Evolutionary conservation across 495 filamentous ascomycete species (phyloP), one percentile per base, ranked within the genome.

Genomic region (Cairneyella variabilis): DNA sequence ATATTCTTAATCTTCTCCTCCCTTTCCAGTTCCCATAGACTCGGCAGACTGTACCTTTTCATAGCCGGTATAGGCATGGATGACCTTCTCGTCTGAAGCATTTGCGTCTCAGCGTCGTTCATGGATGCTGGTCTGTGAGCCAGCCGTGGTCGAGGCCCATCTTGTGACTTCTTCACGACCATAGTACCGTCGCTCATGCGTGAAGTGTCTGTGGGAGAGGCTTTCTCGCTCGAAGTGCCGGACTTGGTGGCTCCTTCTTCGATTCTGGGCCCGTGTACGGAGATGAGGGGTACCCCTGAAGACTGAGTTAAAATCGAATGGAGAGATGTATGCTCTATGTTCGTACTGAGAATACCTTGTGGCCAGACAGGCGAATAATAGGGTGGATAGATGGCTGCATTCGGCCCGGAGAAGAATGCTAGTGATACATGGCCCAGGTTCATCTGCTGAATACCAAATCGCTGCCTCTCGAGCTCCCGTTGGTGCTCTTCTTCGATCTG

Each of bases 401-500:
- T n/a, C n/a, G n/a, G n/a, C n/a, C n/a, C n/a, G n/a, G n/a, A n/a
- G n/a, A n/a, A n/a, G n/a, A n/a, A n/a, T n/a, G n/a, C n/a, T n/a
- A n/a, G n/a, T n/a, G n/a, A n/a, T n/a, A n/a, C n/a, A n/a, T n/a
- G n/a, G n/a, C n/a, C n/a, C 30, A 8, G 30, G 30, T 8, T 34
- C 8, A 8, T 34, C 14, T 8, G 37, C 11, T 5, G 37, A 40
- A 16, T 7, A 7, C 6, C 5, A 16, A 12, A 40, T 40, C 17
- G 37, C 17, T 40, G 37, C 9, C 17, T 17, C 21, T 39, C 16
- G 9, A n/a, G n/a, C 32, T 43, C 26, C n/a, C 38, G 38, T 27
- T 34, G 23, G 20, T 46, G 27, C 34, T 53, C 55, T 25, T 65
- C 59, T 17, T 67, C 66, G 9, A 67, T 62, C 37, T 58, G 63